Base-by-base conservation (phyloP, 805 yeast genomes). In the Candida insectalens region DNA sequence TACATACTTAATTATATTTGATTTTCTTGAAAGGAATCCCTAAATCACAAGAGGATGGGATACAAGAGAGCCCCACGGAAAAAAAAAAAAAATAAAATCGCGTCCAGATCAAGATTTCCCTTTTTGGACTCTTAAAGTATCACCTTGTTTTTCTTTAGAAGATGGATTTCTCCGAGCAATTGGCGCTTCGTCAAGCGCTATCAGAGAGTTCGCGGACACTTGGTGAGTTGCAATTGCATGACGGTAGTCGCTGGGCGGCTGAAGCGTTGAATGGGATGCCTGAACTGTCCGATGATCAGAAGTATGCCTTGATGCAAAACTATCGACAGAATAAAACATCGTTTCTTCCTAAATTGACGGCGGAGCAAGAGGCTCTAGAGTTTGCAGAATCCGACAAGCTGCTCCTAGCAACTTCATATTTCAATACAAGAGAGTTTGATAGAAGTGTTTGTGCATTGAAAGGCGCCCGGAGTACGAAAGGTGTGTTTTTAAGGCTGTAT, bases 371-470 rank as follows among this genome's bases (percentile, higher is more conserved):
- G 32, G 41, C 46, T 22, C 31, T 45, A 5, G 48, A 44, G 27
- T 52, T 50, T 22, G 26, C 49, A 32, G 76, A 74, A 36, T 47
- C 53, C 32, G 67, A 70, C 37, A 57, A 59, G 38, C 57, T 81
- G 19, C 42, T 71, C 12, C 60, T 84, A 19, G 96, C 89, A 1
- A 72, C 74, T 35, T 54, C 82, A 1, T 77, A 82, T 49, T 84
- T 89, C 62, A 80, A 75, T 47, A 75, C 84, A 48, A 77, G 81
- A 46, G 97, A 92, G 55, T 89, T 78, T 50, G 89, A 79, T 37
- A 59, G 97, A 19, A 82, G 88, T 36, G 74, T 81, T 4, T 62
- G 65, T 44, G 66, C 65, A 10, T 59, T 92, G 37, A 64, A 63
- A 36, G 63, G 65, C 12, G 72, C 78, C 33, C 51, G 45, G 15